phyloP scores from a whole-genome alignment of 2,329 filamentous ascomycete species.

The Nigrospora oryzae region DNA sequence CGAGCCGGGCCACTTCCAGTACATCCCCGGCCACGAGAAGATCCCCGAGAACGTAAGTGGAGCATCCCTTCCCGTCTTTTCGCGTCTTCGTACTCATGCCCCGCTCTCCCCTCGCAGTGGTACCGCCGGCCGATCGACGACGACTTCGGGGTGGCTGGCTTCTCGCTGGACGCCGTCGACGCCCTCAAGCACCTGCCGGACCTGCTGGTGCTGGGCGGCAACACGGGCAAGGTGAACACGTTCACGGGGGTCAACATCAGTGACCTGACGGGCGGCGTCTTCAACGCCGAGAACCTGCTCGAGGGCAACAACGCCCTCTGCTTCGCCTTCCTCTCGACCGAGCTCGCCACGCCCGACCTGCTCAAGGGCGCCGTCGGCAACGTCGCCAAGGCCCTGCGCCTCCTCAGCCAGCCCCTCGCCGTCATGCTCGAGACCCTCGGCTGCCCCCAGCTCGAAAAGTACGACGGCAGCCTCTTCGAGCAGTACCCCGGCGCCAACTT shows the following conservation, averaged over 20 bases:
- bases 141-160: constrained; percentile 35
- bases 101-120: constrained; percentile 35
- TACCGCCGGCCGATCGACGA: constrained; percentile 28
- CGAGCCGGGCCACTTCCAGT: constrained; percentile 28
- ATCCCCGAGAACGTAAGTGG: constrained; percentile 34
- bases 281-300: constrained; percentile 29
- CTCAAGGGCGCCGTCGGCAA: constrained; percentile 26
- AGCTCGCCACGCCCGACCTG: constrained; percentile 31
- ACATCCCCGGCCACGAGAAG: constrained; percentile 38
- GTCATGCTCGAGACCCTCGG: constrained; percentile 14
- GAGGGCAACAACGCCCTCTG: constrained; percentile 36
- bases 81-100: too few relatives aligned
- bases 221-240: constrained; percentile 39
- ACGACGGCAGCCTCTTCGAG: constrained; percentile 12
- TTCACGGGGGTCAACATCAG: constrained; percentile 36
- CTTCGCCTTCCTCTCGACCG: constrained; percentile 28
- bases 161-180: constrained; percentile 27
- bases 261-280: constrained; percentile 33
- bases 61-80: too few relatives aligned
- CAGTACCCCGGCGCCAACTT: constrained; percentile 9
- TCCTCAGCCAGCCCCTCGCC: constrained; percentile 23
- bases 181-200: constrained; percentile 29
- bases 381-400: constrained; percentile 18
- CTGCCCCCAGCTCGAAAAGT: constrained; percentile 16
- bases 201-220: constrained; percentile 40